Percentiles rank a stretch among this genome's conserved stretches.
Conservation (phyloP, 306 rosid species). For the Acacia crassicarpa region DNA sequence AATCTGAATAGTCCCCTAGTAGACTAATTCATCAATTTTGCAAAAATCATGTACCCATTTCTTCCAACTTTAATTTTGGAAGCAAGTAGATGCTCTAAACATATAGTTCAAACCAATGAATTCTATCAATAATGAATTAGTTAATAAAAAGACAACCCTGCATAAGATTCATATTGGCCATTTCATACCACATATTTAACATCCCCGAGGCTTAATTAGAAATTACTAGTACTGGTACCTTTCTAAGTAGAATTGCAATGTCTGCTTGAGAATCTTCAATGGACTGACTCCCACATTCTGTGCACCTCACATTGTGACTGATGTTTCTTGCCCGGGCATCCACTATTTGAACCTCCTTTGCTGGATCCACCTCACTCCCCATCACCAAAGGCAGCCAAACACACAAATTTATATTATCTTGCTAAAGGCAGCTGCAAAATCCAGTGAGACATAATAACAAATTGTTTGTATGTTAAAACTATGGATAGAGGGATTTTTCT, state of each 20-base stretch:
- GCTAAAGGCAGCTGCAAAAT: constrained; percentile 24
- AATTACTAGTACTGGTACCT: constrained; percentile 44
- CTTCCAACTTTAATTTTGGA: constrained; percentile 4
- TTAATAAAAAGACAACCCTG: not conserved
- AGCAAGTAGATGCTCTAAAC: constrained; percentile 9
- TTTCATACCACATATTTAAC: constrained; percentile 1
- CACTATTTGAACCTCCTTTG: constrained; percentile 54
- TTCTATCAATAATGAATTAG: not conserved
- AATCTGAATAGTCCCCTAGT: constrained; percentile 5
- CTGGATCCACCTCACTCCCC: constrained; percentile 67
- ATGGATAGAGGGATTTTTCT: not conserved
- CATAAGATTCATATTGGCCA: constrained; percentile 2
- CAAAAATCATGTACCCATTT: not conserved
- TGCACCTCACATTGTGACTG: constrained; percentile 93
- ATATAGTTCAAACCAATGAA: constrained; percentile 12
- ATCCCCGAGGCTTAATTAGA: constrained; percentile 2
- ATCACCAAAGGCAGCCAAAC: constrained; percentile 38
- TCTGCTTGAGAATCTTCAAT: constrained; percentile 98
- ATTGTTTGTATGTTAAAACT: not conserved
- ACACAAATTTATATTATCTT: not conserved
- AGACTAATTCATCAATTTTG: not conserved
- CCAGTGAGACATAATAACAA: constrained; percentile 8
- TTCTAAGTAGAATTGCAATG: constrained; percentile 91
- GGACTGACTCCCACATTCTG: constrained; percentile 97
- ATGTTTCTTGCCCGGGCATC: constrained; percentile 87